Base-by-base conservation (phyloP, 2,329 filamentous ascomycete species). In the Trichoderma sp. region DNA sequence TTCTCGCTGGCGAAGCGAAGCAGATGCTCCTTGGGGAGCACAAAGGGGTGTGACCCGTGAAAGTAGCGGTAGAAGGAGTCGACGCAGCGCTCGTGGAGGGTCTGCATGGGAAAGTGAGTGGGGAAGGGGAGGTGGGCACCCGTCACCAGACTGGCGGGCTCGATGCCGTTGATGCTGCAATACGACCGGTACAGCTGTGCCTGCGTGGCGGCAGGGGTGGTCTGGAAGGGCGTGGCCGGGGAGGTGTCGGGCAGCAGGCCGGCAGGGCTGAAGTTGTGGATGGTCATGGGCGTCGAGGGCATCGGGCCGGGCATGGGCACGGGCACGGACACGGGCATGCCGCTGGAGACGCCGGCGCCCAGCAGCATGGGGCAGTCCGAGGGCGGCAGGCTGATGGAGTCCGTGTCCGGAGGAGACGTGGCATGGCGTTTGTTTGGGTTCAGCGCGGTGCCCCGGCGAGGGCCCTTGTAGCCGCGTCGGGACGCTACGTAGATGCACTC, bases 401-500 rank as follows among this genome's bases (percentile, higher is more conserved):
- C 65, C 9, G 50, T 65, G 17, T 67, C 66, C 7, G 72, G 70
- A 15, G 75, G 72, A 30, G 82, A 80, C 21, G 81, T 81, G 24
- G 81, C 78, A 71, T 82, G 81, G 19, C 80, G 79, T 73, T 84
- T 85, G 72, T 81, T 81, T 10, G 79, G 78, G 70, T 80, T 84
- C 65, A 75, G 75, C 7, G 75, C 69, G n/a, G 73, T 68, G 19
- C 71, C 75, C 78, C 77, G 68, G 68, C 77, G 70, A 68, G 76
- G 73, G 15, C 89, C 88, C 76, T 90, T 91, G 78, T 90, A 91
- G 34, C 90, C 90, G 67, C 90, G 85, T 50, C 90, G 87, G 45
- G 90, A 92, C 51, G 89, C 87, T 56, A 91, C 85, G 74, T 92
- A 93, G 72, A 87, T 78, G 75, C 91, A 94, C 55, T 88, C 82